Conservation (phyloP, 495 filamentous ascomycete genomes). For the Penicillium nucicola region DNA sequence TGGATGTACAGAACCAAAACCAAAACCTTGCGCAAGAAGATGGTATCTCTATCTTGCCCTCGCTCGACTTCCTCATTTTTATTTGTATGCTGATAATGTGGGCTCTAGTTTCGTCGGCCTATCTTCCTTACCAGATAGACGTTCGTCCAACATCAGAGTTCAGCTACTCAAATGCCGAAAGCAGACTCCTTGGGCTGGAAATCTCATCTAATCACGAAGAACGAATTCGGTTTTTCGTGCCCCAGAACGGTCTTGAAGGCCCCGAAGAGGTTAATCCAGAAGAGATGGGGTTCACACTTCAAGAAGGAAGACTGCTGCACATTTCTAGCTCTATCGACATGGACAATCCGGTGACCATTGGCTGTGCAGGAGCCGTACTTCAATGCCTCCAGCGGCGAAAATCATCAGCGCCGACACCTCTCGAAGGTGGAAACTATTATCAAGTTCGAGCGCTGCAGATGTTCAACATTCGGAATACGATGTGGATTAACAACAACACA, state of each 20-base stretch:
- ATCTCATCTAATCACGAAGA: conserved; percentile 35
- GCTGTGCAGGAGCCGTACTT: conserved; percentile 84
- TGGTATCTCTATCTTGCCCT: conserved; percentile 8
- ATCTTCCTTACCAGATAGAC: conserved; percentile 68
- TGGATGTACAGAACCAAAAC: conserved; percentile 31
- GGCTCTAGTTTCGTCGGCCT: conserved; percentile 33
- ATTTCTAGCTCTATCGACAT: conserved; percentile 74
- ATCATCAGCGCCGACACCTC: conserved; percentile 36
- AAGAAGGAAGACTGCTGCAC: conserved; percentile 66
- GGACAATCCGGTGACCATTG: conserved; percentile 69
- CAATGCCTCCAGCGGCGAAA: conserved; percentile 72
- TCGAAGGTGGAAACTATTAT: conserved; percentile 41
- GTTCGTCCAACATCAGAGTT: conserved; percentile 76
- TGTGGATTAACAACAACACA: conserved; percentile 84
- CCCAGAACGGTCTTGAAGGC: conserved; percentile 50
- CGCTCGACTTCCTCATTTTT: too few relatives aligned
- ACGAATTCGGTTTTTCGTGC: conserved; percentile 49
- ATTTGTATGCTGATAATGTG: background rate
- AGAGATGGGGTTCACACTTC: conserved; percentile 47
- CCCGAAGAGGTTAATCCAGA: conserved; percentile 42
- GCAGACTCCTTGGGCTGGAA: conserved; percentile 59
- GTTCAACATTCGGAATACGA: conserved; percentile 71
- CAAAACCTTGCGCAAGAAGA: conserved; percentile 25
- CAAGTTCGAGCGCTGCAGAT: conserved; percentile 65
- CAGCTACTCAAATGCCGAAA: conserved; percentile 64